These are phyloP conservation scores for Aureobasidium sp. DNA, from an alignment of 2,329 filamentous ascomycete genomes.

Conservation along the genomic window DNA sequence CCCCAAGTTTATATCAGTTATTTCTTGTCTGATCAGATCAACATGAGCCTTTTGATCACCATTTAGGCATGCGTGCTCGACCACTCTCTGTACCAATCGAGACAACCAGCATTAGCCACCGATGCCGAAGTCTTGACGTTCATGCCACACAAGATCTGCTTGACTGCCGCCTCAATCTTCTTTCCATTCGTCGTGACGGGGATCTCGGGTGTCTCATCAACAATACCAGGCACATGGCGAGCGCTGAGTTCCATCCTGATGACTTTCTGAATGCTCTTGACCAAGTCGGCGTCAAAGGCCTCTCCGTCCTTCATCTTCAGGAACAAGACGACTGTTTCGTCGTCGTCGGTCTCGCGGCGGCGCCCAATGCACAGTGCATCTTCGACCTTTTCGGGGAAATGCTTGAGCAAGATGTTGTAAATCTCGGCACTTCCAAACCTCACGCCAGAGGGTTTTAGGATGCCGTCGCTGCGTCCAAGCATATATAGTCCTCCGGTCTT, in stretches of 20 bases:
- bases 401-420: conserved; percentile 83
- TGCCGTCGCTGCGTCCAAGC: conserved; percentile 86
- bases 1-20: background rate
- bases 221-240: conserved; percentile 76
- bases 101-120: conserved; percentile 82
- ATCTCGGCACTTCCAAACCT: conserved; percentile 92
- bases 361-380: conserved; percentile 86
- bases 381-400: conserved; percentile 70
- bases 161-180: conserved; percentile 95
- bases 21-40: background rate
- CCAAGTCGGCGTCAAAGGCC: conserved; percentile 54
- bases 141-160: conserved; percentile 86
- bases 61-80: conserved; percentile 42
- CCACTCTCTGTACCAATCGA: conserved; percentile 86
- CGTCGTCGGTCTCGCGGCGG: conserved; percentile 60
- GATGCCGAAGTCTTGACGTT: conserved; percentile 84
- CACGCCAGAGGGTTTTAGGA: conserved; percentile 86
- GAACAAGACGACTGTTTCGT: conserved; percentile 86
- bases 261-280: conserved; percentile 55
- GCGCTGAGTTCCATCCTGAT: conserved; percentile 76
- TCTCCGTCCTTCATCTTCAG: conserved; percentile 63
- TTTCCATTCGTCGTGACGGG: conserved; percentile 92
- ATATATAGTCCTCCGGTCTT: conserved; percentile 74
- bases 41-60: background rate
- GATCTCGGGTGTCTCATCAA: conserved; percentile 79